phyloP scores from a whole-genome alignment of 2,329 filamentous ascomycete genomes.

The Aureobasidium melanogenum region DNA sequence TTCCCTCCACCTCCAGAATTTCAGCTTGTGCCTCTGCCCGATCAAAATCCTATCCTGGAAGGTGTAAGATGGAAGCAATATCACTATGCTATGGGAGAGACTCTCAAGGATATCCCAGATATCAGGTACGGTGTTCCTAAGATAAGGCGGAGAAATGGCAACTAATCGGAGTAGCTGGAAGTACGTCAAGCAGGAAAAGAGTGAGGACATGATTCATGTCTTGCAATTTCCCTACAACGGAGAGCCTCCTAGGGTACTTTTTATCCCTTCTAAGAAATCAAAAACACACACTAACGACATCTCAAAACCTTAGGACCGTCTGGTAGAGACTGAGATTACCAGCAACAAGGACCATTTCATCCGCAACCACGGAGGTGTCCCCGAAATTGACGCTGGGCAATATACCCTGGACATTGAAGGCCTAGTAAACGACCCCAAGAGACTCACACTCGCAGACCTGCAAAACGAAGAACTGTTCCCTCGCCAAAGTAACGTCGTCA shows the following conservation, averaged over 20 bases:
- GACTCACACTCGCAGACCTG: conserved; percentile 50
- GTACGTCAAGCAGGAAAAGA: conserved; percentile 36
- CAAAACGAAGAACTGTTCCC: conserved; percentile 53
- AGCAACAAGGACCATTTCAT: conserved; percentile 57
- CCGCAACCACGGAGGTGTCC: conserved; percentile 64
- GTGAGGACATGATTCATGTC: conserved; percentile 39
- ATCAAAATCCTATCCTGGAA: conserved; percentile 35
- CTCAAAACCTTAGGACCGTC: conserved; percentile 30
- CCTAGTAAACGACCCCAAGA: conserved; percentile 50
- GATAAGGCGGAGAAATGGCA: rapidly evolving
- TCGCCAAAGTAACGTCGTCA: conserved; percentile 48
- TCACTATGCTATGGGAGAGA: conserved; percentile 34
- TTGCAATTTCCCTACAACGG: conserved; percentile 42
- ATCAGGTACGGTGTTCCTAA: conserved; percentile 25
- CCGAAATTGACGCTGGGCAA: conserved; percentile 50
- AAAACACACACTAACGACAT: background rate
- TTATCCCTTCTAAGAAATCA: background rate
- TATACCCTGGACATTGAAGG: conserved; percentile 51
- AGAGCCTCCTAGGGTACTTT: conserved; percentile 28
- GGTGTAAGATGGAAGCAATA: conserved; percentile 40
- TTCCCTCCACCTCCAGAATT: conserved; percentile 41
- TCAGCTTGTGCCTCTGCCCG: conserved; percentile 33
- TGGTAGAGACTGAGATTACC: conserved; percentile 52
- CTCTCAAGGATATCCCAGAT: conserved; percentile 40
- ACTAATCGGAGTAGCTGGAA: conserved; percentile 31